Base-by-base conservation (phyloP, 352 stramenopile genomes). In the Globisporangium orthogonon region DNA sequence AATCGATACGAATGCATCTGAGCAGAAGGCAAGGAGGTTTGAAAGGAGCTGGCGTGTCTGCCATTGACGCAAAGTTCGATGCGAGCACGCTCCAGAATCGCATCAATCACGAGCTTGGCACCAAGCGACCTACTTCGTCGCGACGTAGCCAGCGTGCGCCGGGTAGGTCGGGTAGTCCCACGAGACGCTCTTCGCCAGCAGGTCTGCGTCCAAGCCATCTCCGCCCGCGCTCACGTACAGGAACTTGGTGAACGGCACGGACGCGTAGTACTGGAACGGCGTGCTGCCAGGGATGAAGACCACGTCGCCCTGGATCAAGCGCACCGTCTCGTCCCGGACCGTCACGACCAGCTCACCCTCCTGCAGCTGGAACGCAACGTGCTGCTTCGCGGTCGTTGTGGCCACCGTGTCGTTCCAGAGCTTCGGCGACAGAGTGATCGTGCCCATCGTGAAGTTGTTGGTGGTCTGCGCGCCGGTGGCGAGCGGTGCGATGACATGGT, bases 391-490 rank as follows among this genome's bases (percentile, higher is more conserved):
- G 28, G 63, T 76, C 47, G 78, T 68, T 29, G 56, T 64, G 33
- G 73, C 67, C 0, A 46, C 62, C 11, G 69, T 76, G 61, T 78
- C 52, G 64, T 83, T 83, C 33, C 53, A 66, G 33, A 70, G 52
- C 64, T 68, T 76, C 3, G 70, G 59, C 49, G 73, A 83, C 61
- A 80, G 61, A 18, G 73, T 83, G 57, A 83, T 69, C 0, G 73
- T 83, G 35, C 70, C 73, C 61, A 83, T 78, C 9, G 70, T 83
- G 56, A 83, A 83, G 69, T 83, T 83, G 60, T 71, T 66, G n/a
- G 60, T 62, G 49, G 66, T 83, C 60, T 79, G 71, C 17, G 57
- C 63, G 0, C 71, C 70, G 14, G 74, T 80, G 31, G 73, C 70
- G 31, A 80, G 66, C 14, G 73, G 73, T 2, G 73, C 70, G 60